These are phyloP conservation scores for Melanopsichium pennsylvanicum DNA, from an alignment of 1,284 basidiomycete genomes.

Conservation along the genomic window DNA sequence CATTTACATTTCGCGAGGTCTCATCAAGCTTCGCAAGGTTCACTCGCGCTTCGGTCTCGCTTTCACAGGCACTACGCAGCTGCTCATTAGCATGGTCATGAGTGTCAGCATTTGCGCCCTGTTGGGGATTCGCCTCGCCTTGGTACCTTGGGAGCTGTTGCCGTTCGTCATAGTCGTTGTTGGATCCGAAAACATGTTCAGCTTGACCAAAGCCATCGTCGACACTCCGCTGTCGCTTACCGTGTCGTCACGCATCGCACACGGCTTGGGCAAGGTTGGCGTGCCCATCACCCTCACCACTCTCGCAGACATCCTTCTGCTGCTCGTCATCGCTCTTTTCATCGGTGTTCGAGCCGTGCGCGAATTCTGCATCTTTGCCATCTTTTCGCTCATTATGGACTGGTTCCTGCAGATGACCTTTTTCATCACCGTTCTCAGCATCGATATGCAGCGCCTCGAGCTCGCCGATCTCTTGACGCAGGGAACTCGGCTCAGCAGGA, in stretches of 20 bases:
- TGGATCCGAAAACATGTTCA: slow-evolving; percentile 97
- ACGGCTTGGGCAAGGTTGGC: slow-evolving; percentile 85
- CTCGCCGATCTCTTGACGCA: slow-evolving; percentile 56
- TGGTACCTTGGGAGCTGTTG: slow-evolving; percentile 86
- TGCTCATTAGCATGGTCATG: slow-evolving; percentile 88
- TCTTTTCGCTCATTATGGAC: slow-evolving; percentile 91
- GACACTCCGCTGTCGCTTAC: slow-evolving; percentile 87
- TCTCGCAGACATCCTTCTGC: slow-evolving; percentile 81
- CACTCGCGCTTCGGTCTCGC: slow-evolving; percentile 91
- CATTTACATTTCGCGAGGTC: slow-evolving; percentile 78
- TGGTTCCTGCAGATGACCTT: slow-evolving; percentile 94
- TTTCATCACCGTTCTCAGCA: slow-evolving; percentile 86
- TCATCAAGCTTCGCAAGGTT: slow-evolving; percentile 71
- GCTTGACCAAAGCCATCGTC: slow-evolving; percentile 85
- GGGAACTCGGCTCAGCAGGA: slow-evolving; percentile 35
- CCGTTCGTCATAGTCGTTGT: slow-evolving; percentile 95
- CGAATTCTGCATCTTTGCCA: slow-evolving; percentile 92
- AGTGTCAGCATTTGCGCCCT: slow-evolving; percentile 89
- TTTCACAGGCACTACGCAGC: slow-evolving; percentile 90
- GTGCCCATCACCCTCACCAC: slow-evolving; percentile 91
- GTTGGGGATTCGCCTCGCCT: slow-evolving; percentile 81
- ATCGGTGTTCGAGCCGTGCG: slow-evolving; percentile 79
- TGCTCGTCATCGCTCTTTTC: slow-evolving; percentile 80
- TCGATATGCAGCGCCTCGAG: slow-evolving; percentile 87
- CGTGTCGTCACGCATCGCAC: slow-evolving; percentile 89